Evolutionary conservation across 1,284 basidiomycete genomes (phyloP).

Genomic region (Singerocomus inundabilis): DNA sequence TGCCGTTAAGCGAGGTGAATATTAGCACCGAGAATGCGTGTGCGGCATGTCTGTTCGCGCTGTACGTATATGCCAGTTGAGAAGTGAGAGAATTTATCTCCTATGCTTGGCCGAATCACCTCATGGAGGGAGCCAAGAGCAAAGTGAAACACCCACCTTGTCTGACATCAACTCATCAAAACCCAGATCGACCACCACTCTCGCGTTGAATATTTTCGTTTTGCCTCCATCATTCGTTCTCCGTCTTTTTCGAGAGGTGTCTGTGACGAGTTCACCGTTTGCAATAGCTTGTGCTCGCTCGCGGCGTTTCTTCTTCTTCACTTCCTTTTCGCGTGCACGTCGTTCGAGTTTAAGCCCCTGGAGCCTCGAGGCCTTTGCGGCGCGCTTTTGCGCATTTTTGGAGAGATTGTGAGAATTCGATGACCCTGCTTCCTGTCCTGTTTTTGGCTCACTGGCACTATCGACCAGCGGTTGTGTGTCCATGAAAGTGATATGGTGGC

Average conservation of each 20-base stretch:
- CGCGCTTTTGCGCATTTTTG: slow-evolving; percentile 81
- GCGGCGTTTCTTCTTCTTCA: slow-evolving; percentile 65
- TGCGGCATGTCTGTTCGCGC: slow-evolving; percentile 73
- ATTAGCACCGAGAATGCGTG: slow-evolving; percentile 72
- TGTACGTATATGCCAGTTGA: slow-evolving; percentile 89
- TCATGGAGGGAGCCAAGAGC: slow-evolving; percentile 16
- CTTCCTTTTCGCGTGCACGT: slow-evolving; percentile 71
- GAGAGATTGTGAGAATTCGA: slow-evolving; percentile 47
- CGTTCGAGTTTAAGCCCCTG: slow-evolving; percentile 74
- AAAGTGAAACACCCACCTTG: slow-evolving; percentile 60
- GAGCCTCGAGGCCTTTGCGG: slow-evolving; percentile 62
- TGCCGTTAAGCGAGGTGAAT: slow-evolving; percentile 77
- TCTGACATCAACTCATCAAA: slow-evolving; percentile 96
- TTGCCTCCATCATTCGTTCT: slow-evolving; percentile 29
- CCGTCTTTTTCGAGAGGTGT: slow-evolving; percentile 44
- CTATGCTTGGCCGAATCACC: slow-evolving; percentile 41
- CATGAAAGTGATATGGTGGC: slow-evolving; percentile 15
- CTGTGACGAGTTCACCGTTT: slow-evolving; percentile 52
- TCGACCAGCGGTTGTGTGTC: slow-evolving; percentile 11
- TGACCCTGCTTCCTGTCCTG: slow-evolving; percentile 10
- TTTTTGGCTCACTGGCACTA: slow-evolving; percentile 10
- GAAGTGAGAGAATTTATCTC: slow-evolving; percentile 87
- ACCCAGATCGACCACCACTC: slow-evolving; percentile 85
- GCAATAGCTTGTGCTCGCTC: slow-evolving; percentile 54
- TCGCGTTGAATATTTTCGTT: slow-evolving; percentile 62